phyloP scores from a whole-genome alignment of 2,329 filamentous ascomycete species.

The Cladosporium austrohemisphaericum region DNA sequence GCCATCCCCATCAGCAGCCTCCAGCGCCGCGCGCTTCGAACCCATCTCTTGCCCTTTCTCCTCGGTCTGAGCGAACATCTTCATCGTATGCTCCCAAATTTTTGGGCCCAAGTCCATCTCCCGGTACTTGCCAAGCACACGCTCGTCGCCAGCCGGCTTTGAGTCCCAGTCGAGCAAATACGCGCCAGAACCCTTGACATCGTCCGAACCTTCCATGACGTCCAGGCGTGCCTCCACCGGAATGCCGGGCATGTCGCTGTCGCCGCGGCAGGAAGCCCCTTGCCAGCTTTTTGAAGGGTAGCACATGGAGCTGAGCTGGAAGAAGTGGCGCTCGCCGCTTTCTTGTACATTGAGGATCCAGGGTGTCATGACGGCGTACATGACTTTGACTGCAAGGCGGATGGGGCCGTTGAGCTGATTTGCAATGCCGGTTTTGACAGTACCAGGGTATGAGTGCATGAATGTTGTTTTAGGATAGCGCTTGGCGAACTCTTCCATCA shows the following conservation, averaged over 20 bases:
- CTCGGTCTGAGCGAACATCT: constrained; percentile 31
- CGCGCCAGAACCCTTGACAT: constrained; percentile 33
- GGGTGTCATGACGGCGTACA: constrained; percentile 36
- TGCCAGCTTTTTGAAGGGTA: constrained; percentile 26
- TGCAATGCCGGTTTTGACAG: constrained; percentile 45
- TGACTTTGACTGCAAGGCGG: constrained; percentile 32
- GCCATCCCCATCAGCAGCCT: constrained; percentile 21
- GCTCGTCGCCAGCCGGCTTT: constrained; percentile 33
- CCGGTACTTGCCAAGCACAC: constrained; percentile 30
- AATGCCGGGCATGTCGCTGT: constrained; percentile 27
- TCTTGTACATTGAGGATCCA: constrained; percentile 40
- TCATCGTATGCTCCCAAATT: constrained; percentile 37
- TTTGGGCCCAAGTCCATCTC: constrained; percentile 30
- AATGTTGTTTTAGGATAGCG: constrained; percentile 47
- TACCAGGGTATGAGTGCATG: constrained; percentile 47
- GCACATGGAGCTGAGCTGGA: constrained; percentile 36
- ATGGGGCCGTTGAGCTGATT: constrained; percentile 35
- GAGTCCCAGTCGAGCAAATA: constrained; percentile 39
- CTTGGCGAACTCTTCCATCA: constrained; percentile 49
- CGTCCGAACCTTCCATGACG: constrained; percentile 29
- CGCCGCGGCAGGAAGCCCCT: constrained; percentile 1
- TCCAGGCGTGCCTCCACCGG: constrained; percentile 28
- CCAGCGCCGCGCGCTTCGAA: constrained; percentile 24
- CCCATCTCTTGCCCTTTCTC: constrained; percentile 26
- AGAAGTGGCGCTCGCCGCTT: constrained; percentile 46